A percentile compares a stretch with the other conserved stretches of the same genome.
Evolutionary conservation across 805 yeast species (phyloP).

Genomic region (Schwanniomyces yamadae): DNA sequence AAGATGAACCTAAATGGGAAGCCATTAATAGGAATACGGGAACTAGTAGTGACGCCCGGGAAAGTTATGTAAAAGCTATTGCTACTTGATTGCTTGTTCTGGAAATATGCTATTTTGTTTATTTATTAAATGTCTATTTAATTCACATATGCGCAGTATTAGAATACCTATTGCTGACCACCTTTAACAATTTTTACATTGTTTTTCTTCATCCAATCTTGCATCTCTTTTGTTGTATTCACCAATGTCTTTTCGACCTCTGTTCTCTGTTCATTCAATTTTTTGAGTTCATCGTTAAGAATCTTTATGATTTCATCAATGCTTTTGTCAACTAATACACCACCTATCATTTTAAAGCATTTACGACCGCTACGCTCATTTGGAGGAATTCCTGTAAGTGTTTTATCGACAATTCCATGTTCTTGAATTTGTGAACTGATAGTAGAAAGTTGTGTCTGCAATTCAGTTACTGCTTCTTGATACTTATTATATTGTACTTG

Average conservation of each 20-base stretch:
- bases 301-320: slow-evolving; percentile 65
- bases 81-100: slow-evolving; percentile 15
- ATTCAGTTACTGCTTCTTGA: slow-evolving; percentile 38
- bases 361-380: slow-evolving; percentile 52
- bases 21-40: slow-evolving; percentile 68
- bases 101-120: background rate
- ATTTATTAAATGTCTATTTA: background rate
- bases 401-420: slow-evolving; percentile 41
- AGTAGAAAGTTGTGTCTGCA: slow-evolving; percentile 37
- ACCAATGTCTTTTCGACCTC: slow-evolving; percentile 25
- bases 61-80: slow-evolving; percentile 30
- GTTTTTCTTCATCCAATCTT: slow-evolving; percentile 40
- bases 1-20: slow-evolving; percentile 96
- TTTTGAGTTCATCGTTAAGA: slow-evolving; percentile 22
- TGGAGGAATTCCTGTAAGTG: slow-evolving; percentile 34
- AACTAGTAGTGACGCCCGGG: slow-evolving; percentile 32
- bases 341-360: slow-evolving; percentile 92
- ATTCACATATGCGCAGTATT: background rate
- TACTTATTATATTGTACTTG: slow-evolving; percentile 41
- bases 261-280: slow-evolving; percentile 20
- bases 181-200: slow-evolving; percentile 41
- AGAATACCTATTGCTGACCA: background rate
- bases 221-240: slow-evolving; percentile 31
- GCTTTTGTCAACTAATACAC: slow-evolving; percentile 80
- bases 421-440: slow-evolving; percentile 39